Evolutionary conservation across 2,329 filamentous ascomycete genomes (phyloP), one percentile per base, ranked within the genome.

Genomic region (Hypomyces perniciosus): DNA sequence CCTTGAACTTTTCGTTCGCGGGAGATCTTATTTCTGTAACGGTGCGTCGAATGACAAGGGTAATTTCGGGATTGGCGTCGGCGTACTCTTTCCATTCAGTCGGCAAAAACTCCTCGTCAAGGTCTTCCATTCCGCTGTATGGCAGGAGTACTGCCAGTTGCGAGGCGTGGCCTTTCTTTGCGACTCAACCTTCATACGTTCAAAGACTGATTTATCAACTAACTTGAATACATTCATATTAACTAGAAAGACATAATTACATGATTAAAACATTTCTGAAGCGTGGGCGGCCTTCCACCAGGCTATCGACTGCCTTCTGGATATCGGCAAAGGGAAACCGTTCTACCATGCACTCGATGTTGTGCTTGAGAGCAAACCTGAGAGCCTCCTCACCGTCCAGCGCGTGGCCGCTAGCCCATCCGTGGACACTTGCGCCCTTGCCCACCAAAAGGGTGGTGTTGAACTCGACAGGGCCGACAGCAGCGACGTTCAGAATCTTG

Each of bases 321-420:
- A 69, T 72, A 35, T 80, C 71, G 0, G 64, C 74, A 52, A 90
- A 69, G 0, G 80, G 74, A 61, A 80, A 88, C 59, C 72, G 81
- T 72, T 88, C 79, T 29, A 85, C 69, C 64, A 87, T 72, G 46
- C 84, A 85, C 65, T 79, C 78, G 56, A 90, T 76, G 4, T 72
- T 72, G 57, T 88, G 81, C 12, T 72, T 66, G 52, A 75, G 69
- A 0, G 85, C 78, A 61, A 90, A 90, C 3, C 72, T 72, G 46
- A 90, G 76, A 53, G 86, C 84, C 58, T 87, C 81, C 60, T 83
- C 79, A 50, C 77, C 75, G 54, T 88, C 79, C 42, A 81, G 71
- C 1, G 83, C 75, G 37, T 86, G 76, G 0, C 84, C 85, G 26
- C 79, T 78, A 0, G 86, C 75, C 65, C 77, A 83, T 8, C 84